Conservation (phyloP, 1,139 yeast species). For the Pneumocystis carinii region DNA sequence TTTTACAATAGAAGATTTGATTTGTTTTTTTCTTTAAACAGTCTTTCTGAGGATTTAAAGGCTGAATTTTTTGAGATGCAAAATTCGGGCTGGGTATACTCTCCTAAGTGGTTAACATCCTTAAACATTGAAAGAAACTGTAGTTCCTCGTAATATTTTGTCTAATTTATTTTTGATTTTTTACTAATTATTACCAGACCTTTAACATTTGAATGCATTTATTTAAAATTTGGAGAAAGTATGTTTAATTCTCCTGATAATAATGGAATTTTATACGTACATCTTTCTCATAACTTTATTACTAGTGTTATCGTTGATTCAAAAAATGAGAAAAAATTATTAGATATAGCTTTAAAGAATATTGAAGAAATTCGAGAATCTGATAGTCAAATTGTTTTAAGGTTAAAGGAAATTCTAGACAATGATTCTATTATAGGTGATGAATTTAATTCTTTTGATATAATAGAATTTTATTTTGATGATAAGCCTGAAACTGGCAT, state of each 20-base stretch:
- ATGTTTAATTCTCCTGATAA: not conserved
- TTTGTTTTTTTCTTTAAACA: not conserved
- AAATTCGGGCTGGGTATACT: not conserved
- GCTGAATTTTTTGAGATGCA: not conserved
- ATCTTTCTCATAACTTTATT: not conserved
- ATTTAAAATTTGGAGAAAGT: not conserved
- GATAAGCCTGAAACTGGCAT: not conserved
- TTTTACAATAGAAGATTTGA: not conserved
- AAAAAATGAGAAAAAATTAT: not conserved
- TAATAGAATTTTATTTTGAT: not conserved
- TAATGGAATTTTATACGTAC: not conserved
- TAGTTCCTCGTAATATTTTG: not conserved
- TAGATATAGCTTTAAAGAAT: not conserved
- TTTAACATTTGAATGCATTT: not conserved
- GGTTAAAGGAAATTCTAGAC: not conserved
- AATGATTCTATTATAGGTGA: not conserved
- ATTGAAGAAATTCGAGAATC: not conserved
- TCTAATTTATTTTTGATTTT: not conserved
- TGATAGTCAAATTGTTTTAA: not conserved
- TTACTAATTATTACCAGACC: not conserved
- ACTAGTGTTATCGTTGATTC: not conserved
- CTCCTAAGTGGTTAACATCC: not conserved
- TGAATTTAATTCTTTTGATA: not conserved
- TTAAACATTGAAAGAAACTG: not conserved
- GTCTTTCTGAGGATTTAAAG: not conserved